Evolutionary conservation across 1,284 basidiomycete species (phyloP).

Genomic region (Pterulicium gracile): DNA sequence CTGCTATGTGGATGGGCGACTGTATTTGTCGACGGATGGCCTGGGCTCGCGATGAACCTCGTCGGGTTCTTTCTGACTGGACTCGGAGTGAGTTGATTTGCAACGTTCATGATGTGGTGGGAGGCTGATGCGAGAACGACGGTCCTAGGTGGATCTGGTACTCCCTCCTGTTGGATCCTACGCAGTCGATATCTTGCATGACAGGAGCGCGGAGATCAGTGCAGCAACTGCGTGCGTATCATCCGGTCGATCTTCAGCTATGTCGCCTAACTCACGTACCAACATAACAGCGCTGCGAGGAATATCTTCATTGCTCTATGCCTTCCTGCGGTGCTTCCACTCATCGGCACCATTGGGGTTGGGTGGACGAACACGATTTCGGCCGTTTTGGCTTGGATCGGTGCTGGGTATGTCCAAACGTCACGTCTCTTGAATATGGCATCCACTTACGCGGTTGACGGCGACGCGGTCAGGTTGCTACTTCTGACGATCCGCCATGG

Average conservation of each 20-base stretch:
- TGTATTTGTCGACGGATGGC: constrained; percentile 12
- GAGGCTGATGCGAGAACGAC: too few relatives aligned
- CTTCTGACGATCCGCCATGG: neutral
- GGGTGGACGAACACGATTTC: neutral
- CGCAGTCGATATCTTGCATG: constrained; percentile 19
- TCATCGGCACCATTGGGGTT: neutral
- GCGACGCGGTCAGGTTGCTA: neutral
- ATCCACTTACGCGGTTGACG: too few relatives aligned
- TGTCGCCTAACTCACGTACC: neutral
- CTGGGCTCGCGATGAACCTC: constrained; percentile 16
- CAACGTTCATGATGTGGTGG: too few relatives aligned
- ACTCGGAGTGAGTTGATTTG: too few relatives aligned
- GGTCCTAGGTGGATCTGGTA: constrained; percentile 17
- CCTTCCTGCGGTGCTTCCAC: neutral
- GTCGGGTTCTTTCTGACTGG: constrained; percentile 19
- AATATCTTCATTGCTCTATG: neutral
- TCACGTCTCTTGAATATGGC: neutral
- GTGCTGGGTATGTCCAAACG: neutral
- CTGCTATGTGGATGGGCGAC: constrained; percentile 15
- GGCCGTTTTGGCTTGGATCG: neutral
- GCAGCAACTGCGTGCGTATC: constrained; percentile 9
- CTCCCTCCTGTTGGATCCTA: constrained; percentile 16
- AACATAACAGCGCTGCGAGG: neutral
- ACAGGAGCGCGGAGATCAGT: constrained; percentile 26
- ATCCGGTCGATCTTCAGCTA: neutral